phyloP scores from a whole-genome alignment of 805 yeast genomes.

The Pichia gijzeniarum region DNA sequence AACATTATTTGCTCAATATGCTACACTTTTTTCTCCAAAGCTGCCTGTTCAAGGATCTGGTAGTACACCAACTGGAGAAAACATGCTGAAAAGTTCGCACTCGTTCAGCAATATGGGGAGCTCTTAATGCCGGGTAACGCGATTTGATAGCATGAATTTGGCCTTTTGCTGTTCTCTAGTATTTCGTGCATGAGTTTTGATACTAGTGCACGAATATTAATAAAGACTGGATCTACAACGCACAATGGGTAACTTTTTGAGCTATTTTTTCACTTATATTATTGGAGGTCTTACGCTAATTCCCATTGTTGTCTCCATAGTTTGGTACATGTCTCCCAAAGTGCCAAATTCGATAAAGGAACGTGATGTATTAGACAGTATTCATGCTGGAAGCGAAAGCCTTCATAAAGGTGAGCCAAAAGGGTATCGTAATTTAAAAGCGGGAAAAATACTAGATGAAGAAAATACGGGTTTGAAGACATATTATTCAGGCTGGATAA shows the following conservation, averaged over 20 bases:
- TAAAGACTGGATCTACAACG: neutral
- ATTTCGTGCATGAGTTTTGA: no score
- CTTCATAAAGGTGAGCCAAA: conserved; percentile 21
- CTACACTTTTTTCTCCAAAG: no score
- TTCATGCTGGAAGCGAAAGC: conserved; percentile 24
- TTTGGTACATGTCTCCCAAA: conserved; percentile 36
- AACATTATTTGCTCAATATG: no score
- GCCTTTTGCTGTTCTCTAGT: no score
- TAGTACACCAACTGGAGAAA: no score
- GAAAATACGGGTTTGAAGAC: conserved; percentile 58
- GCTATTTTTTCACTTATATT: conserved; percentile 30
- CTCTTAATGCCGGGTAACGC: neutral
- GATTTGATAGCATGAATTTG: neutral
- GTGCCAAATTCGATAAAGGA: conserved; percentile 21
- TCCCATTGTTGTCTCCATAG: conserved; percentile 45
- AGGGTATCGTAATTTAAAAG: conserved; percentile 36
- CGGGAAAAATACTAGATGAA: conserved; percentile 60
- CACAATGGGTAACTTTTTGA: neutral
- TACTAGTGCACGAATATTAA: neutral
- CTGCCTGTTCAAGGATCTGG: no score
- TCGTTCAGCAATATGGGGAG: no score
- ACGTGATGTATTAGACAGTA: conserved; percentile 10
- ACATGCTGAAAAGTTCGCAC: no score
- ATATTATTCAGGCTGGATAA: conserved; percentile 68
- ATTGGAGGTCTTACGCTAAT: conserved; percentile 79